Conservation (phyloP, 23 red algal species). For the Gracilaria gracilis region DNA sequence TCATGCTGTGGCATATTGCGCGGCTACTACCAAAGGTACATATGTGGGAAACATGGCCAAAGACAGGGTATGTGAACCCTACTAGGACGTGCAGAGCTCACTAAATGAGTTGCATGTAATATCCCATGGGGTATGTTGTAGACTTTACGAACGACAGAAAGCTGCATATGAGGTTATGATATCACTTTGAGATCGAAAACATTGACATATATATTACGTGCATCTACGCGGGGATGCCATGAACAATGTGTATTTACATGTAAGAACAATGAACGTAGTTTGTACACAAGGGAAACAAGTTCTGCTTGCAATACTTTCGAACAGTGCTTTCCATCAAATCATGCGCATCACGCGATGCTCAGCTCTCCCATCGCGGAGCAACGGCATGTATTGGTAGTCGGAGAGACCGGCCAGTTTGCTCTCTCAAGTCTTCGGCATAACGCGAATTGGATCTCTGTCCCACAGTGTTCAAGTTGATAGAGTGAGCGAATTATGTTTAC, state of each 20-base stretch:
- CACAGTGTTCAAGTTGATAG: conserved; percentile 47
- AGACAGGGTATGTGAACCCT: too few species aligned
- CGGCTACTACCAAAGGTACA: too few species aligned
- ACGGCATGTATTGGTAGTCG: conserved; percentile 59
- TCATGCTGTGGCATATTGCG: too few species aligned
- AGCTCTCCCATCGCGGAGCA: conserved; percentile 19
- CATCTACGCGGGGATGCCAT: neutral
- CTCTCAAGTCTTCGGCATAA: too few species aligned
- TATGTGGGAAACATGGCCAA: too few species aligned
- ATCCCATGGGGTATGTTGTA: too few species aligned
- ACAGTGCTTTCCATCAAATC: neutral
- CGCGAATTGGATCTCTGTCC: conserved; percentile 47
- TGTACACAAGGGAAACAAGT: neutral
- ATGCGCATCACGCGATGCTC: neutral
- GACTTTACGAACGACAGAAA: too few species aligned
- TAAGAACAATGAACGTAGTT: neutral
- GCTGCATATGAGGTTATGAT: too few species aligned
- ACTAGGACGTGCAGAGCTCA: too few species aligned
- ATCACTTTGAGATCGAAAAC: too few species aligned
- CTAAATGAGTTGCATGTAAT: too few species aligned
- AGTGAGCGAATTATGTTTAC: conserved; percentile 32
- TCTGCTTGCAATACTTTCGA: neutral
- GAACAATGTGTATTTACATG: neutral
- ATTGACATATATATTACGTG: neutral
- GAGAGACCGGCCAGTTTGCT: conserved; percentile 49